Conservation (phyloP, 768 basidiomycete species). For the Phaffia australis region DNA sequence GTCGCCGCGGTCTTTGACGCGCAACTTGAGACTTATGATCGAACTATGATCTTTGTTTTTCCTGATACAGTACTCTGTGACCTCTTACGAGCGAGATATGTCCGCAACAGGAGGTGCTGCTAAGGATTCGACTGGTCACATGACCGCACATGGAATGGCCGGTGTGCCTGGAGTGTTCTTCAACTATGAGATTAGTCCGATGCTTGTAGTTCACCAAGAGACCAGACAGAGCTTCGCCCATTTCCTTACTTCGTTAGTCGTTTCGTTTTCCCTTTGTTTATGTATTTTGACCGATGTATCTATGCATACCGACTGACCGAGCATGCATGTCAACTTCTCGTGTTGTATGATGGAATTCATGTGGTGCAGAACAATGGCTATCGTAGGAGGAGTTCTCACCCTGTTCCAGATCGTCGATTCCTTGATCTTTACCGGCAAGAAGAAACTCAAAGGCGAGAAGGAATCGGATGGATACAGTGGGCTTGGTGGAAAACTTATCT, state of each 20-base stretch:
- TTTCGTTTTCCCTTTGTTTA: not conserved
- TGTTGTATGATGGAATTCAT: not conserved
- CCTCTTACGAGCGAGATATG: slow-evolving; percentile 90
- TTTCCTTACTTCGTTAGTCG: slow-evolving; percentile 84
- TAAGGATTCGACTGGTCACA: slow-evolving; percentile 39
- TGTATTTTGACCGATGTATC: not conserved
- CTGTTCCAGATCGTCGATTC: slow-evolving; percentile 82
- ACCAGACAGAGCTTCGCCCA: slow-evolving; percentile 91
- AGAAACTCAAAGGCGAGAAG: slow-evolving; percentile 43
- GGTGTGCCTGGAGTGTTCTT: slow-evolving; percentile 47
- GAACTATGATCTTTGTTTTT: slow-evolving; percentile 34
- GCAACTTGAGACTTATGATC: slow-evolving; percentile 56
- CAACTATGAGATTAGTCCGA: slow-evolving; percentile 45
- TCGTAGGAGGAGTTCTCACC: slow-evolving; percentile 92
- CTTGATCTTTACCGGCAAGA: slow-evolving; percentile 69
- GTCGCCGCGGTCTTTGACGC: slow-evolving; percentile 2
- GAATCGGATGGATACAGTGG: slow-evolving; percentile 1
- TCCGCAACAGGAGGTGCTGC: slow-evolving; percentile 44
- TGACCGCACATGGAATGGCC: slow-evolving; percentile 56
- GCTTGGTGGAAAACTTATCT: slow-evolving; percentile 11
- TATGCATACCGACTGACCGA: slow-evolving; percentile 13
- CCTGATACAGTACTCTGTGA: slow-evolving; percentile 75
- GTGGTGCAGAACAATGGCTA: slow-evolving; percentile 77
- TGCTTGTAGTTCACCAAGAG: slow-evolving; percentile 83
- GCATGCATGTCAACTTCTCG: not conserved